Conservation (phyloP, 225 moss, liverwort and hornwort genomes). For the Marchantia polymorpha region DNA sequence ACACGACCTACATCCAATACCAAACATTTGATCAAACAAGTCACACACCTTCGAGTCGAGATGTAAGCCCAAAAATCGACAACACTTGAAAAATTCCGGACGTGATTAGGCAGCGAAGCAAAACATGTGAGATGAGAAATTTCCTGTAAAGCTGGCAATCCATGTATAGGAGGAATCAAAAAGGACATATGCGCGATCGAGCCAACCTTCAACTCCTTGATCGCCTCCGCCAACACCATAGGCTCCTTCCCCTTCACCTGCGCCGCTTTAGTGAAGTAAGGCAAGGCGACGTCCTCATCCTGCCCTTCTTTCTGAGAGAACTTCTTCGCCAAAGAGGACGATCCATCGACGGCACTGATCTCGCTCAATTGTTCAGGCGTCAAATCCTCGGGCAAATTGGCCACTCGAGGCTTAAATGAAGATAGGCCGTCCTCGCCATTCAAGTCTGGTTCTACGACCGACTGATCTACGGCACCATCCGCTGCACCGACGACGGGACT, state of each 20-base stretch:
- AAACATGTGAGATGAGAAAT: background rate
- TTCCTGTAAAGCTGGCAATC: background rate
- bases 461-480: conserved; percentile 9
- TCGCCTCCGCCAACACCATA: conserved; percentile 66
- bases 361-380: conserved; percentile 34
- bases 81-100: background rate
- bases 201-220: conserved; percentile 82
- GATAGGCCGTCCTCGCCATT: background rate
- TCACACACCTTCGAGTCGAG: too few relatives aligned
- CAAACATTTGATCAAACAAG: too few relatives aligned
- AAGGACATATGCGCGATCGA: background rate
- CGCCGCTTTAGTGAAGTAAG: conserved; percentile 43
- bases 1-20: too few relatives aligned
- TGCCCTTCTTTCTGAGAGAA: conserved; percentile 40
- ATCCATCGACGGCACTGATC: conserved; percentile 7
- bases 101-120: background rate
- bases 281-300: conserved; percentile 52
- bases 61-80: background rate
- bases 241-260: conserved; percentile 49
- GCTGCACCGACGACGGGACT: conserved; percentile 8
- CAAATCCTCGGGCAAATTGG: conserved; percentile 86
- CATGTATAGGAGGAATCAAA: conserved; percentile 3
- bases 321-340: conserved; percentile 13
- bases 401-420: conserved; percentile 56
- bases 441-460: background rate